These are phyloP conservation scores for Claviceps pusilla DNA, from an alignment of 2,329 filamentous ascomycete species.

Conservation along the genomic window DNA sequence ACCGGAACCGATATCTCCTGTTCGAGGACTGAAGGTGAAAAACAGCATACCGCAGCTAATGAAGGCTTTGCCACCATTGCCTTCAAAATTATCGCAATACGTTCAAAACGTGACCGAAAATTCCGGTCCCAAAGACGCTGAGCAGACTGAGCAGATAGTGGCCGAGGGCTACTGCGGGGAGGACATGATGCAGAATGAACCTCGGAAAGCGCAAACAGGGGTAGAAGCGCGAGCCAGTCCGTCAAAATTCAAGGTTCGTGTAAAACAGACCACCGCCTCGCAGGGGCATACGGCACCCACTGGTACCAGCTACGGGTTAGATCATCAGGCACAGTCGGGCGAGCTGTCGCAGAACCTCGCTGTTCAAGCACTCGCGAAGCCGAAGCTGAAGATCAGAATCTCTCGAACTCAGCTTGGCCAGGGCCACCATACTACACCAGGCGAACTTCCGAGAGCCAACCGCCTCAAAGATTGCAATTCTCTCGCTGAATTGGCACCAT, in stretches of 20 bases:
- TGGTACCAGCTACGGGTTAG: background rate
- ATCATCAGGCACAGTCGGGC: background rate
- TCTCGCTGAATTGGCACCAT: slow-evolving; percentile 15
- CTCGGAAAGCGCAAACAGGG: background rate
- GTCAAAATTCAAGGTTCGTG: slow-evolving; percentile 16
- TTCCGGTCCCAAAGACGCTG: background rate
- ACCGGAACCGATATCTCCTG: slow-evolving; percentile 34
- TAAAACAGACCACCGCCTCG: slow-evolving; percentile 10
- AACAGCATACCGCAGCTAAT: slow-evolving; percentile 37
- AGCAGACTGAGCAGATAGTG: background rate
- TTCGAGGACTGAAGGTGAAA: slow-evolving; percentile 28
- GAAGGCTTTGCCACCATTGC: slow-evolving; percentile 35
- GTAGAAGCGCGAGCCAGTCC: slow-evolving; percentile 4
- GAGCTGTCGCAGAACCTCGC: background rate
- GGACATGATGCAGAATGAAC: background rate
- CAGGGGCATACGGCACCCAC: background rate
- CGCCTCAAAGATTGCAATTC: slow-evolving; percentile 20
- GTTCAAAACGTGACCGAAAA: background rate
- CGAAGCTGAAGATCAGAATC: slow-evolving; percentile 19
- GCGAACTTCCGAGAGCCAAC: slow-evolving; percentile 9
- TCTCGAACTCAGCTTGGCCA: slow-evolving; percentile 16
- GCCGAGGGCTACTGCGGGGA: background rate
- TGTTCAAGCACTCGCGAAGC: slow-evolving; percentile 7
- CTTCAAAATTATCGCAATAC: slow-evolving; percentile 13
- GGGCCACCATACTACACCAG: slow-evolving; percentile 5